A percentile compares a stretch with the other conserved stretches of the same genome.
Evolutionary conservation across 2,329 filamentous ascomycete species (phyloP).

Genomic region (Aspergillus aculeatus): DNA sequence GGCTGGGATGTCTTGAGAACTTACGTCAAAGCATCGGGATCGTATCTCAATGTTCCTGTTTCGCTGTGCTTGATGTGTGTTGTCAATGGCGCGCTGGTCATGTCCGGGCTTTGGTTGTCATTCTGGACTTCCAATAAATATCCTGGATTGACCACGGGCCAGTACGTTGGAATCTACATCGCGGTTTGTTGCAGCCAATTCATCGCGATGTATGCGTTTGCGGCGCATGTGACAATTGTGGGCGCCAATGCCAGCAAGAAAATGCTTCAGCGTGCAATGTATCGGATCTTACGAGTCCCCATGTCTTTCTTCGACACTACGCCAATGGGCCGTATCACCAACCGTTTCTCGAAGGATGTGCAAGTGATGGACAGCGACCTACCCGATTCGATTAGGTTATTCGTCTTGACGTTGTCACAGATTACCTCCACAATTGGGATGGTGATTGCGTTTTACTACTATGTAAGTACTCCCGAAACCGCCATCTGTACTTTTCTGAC

Average conservation of each 20-base stretch:
- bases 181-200: slow-evolving; percentile 71
- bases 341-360: slow-evolving; percentile 92
- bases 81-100: slow-evolving; percentile 80
- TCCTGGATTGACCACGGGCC: slow-evolving; percentile 57
- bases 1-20: slow-evolving; percentile 75
- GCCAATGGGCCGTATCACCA: slow-evolving; percentile 89
- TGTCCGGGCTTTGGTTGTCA: slow-evolving; percentile 86
- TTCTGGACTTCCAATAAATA: slow-evolving; percentile 88
- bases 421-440: slow-evolving; percentile 81
- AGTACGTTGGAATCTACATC: slow-evolving; percentile 70
- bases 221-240: slow-evolving; percentile 71
- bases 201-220: slow-evolving; percentile 75
- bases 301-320: slow-evolving; percentile 98
- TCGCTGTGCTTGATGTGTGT: slow-evolving; percentile 65
- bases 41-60: slow-evolving; percentile 62
- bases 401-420: slow-evolving; percentile 78
- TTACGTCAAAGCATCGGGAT: slow-evolving; percentile 71
- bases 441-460: slow-evolving; percentile 94
- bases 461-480: slow-evolving; percentile 42
- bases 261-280: slow-evolving; percentile 79
- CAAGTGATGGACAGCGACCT: slow-evolving; percentile 95
- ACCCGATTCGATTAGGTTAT: slow-evolving; percentile 88
- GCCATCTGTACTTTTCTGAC: not conserved
- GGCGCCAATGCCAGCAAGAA: slow-evolving; percentile 79
- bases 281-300: slow-evolving; percentile 66